Evolutionary conservation across 2,329 filamentous ascomycete species (phyloP).

Genomic region (Tolypocladium tundrense): DNA sequence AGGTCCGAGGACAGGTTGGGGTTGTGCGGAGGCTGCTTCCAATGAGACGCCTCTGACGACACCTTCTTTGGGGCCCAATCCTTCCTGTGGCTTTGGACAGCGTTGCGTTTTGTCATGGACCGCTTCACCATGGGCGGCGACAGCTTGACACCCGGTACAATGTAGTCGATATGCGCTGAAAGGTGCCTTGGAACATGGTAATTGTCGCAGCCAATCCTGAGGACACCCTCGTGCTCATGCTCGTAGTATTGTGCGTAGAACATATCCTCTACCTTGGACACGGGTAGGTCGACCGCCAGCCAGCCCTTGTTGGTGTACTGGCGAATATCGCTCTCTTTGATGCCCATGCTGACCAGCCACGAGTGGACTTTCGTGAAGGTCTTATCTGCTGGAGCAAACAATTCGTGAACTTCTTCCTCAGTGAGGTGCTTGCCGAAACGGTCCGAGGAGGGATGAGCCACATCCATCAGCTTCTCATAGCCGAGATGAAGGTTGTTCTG

Average conservation of each 20-base stretch:
- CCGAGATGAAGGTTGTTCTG: neutral
- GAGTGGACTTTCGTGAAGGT: neutral
- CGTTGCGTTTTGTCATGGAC: neutral
- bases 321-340: neutral
- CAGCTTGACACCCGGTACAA: slow-evolving; percentile 37
- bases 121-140: slow-evolving; percentile 7
- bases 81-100: neutral
- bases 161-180: slow-evolving; percentile 33
- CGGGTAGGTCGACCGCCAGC: slow-evolving; percentile 5
- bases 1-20: slow-evolving; percentile 2
- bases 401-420: neutral
- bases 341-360: neutral
- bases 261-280: slow-evolving; percentile 4
- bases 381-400: neutral
- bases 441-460: neutral
- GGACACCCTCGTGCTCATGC: slow-evolving; percentile 4
- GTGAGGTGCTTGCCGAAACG: neutral
- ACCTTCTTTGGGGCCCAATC: slow-evolving; percentile 3
- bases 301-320: slow-evolving; percentile 1
- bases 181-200: slow-evolving; percentile 28
- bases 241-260: slow-evolving; percentile 6
- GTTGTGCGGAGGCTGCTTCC: neutral
- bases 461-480: neutral
- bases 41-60: neutral
- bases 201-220: slow-evolving; percentile 19